A percentile compares a stretch with the other conserved stretches of the same genome.
Evolutionary conservation across 1,284 basidiomycete species (phyloP).

Genomic region (Coniferiporia weirii): DNA sequence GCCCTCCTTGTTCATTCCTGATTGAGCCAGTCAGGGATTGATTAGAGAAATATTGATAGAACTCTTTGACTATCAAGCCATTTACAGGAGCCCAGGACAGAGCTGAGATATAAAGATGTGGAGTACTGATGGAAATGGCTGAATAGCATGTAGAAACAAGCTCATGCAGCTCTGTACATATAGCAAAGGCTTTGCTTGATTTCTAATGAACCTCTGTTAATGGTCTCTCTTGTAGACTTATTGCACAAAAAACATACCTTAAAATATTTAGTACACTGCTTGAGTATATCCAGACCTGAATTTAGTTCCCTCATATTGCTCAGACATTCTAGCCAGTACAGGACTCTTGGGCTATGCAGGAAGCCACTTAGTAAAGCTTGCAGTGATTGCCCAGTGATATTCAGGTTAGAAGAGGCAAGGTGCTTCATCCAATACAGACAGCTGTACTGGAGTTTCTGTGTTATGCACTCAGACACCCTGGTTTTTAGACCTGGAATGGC

Average conservation of each 20-base stretch:
- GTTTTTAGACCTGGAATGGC: constrained; percentile 20
- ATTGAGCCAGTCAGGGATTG: too few species aligned
- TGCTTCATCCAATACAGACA: too few species aligned
- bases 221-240: background rate
- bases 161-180: background rate
- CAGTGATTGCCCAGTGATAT: background rate
- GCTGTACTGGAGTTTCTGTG: constrained; percentile 2
- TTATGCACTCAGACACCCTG: constrained; percentile 20
- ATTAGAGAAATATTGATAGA: too few species aligned
- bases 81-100: too few species aligned
- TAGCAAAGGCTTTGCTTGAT: too few species aligned
- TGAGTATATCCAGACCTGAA: background rate
- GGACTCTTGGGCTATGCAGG: background rate
- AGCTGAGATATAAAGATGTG: too few species aligned
- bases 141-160: background rate
- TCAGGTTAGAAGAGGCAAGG: background rate
- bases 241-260: background rate
- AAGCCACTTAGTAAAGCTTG: background rate
- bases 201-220: too few species aligned
- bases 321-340: constrained; percentile 2
- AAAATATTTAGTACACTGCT: background rate
- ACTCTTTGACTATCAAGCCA: constrained; percentile 22
- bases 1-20: too few species aligned
- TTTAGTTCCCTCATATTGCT: background rate
- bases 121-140: too few species aligned